A percentile compares a stretch with the other conserved stretches of the same genome.
Conservation (phyloP, 352 stramenopile genomes). For the Globisporangium nagaii region DNA sequence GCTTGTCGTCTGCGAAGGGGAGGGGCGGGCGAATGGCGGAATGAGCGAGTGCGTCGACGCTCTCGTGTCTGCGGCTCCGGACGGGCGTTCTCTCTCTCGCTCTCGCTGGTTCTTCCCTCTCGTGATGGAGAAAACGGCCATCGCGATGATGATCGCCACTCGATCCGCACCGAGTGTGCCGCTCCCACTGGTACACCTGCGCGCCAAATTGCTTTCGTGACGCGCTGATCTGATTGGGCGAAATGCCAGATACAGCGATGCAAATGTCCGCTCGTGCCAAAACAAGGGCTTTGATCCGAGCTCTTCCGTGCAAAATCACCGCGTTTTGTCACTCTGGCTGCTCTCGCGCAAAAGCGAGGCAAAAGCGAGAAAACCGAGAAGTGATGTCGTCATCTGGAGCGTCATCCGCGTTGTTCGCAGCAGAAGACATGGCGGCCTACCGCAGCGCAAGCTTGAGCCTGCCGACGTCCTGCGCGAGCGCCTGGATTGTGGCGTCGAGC, state of each 20-base stretch:
- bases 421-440: not conserved
- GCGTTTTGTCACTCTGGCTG: not conserved
- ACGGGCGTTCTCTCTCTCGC: too few relatives aligned
- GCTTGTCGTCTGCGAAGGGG: not conserved
- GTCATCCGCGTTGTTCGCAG: not conserved
- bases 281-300: too few relatives aligned
- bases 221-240: not conserved
- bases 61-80: not conserved
- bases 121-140: not conserved
- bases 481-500: conserved; percentile 23
- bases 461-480: conserved; percentile 24
- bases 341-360: too few relatives aligned
- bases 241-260: too few relatives aligned
- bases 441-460: conserved; percentile 29
- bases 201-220: not conserved
- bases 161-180: not conserved
- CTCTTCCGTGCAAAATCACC: too few relatives aligned
- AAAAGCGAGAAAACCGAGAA: too few relatives aligned
- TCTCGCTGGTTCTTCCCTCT: not conserved
- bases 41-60: not conserved
- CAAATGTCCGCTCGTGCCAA: not conserved
- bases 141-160: not conserved
- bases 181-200: not conserved
- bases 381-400: not conserved
- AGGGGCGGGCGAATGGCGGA: not conserved